Percentiles rank a stretch among this genome's conserved stretches.
phyloP scores from a whole-genome alignment of 331 rosid genomes.

The Rhamnella rubrinervis region DNA sequence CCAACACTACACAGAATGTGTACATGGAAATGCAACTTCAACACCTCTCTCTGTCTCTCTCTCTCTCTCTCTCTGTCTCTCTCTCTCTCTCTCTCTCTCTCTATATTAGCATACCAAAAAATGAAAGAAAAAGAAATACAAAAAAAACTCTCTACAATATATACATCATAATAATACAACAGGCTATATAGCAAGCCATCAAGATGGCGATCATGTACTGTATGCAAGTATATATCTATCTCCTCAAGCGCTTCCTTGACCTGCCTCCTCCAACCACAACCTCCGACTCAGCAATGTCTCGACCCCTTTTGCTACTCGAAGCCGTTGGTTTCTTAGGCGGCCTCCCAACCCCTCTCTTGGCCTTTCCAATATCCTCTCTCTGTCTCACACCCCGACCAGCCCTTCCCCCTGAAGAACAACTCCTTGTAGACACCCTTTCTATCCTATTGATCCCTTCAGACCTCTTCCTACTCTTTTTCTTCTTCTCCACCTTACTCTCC shows the following conservation, averaged over 20 bases:
- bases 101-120: neutral
- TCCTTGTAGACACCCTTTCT: conserved; percentile 28
- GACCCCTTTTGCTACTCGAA: conserved; percentile 16
- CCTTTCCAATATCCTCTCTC: conserved; percentile 20
- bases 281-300: conserved; percentile 26
- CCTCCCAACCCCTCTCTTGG: conserved; percentile 29
- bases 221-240: conserved; percentile 12
- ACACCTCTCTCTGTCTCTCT: no score
- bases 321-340: conserved; percentile 26
- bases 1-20: neutral
- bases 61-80: neutral
- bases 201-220: no score
- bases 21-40: conserved; percentile 3
- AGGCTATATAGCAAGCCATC: no score
- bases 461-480: conserved; percentile 12
- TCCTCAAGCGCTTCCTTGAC: conserved; percentile 39
- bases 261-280: conserved; percentile 29
- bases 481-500: conserved; percentile 4
- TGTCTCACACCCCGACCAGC: conserved; percentile 5
- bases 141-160: conserved; percentile 18
- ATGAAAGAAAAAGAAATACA: neutral
- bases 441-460: conserved; percentile 7
- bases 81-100: neutral
- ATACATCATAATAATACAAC: conserved; percentile 22
- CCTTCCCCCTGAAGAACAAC: conserved; percentile 21